Evolutionary conservation across 805 yeast species (phyloP).

Genomic region (Candida golubevii): DNA sequence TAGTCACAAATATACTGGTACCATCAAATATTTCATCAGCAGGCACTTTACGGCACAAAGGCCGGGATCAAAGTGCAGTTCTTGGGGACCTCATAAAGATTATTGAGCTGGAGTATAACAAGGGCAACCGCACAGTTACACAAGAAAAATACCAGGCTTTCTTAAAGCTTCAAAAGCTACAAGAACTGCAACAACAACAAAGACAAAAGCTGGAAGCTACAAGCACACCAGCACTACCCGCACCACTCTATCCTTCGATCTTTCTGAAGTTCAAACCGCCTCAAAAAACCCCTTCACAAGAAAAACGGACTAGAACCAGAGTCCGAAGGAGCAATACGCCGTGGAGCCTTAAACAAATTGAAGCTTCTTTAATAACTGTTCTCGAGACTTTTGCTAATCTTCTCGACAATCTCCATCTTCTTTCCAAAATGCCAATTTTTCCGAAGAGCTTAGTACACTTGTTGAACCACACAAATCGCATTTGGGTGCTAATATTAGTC

Average conservation of each 20-base stretch:
- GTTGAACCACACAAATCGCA: slow-evolving; percentile 39
- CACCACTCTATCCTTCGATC: slow-evolving; percentile 32
- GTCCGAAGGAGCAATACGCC: neutral
- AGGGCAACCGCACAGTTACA: slow-evolving; percentile 36
- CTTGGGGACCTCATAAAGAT: slow-evolving; percentile 15
- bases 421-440: slow-evolving; percentile 41
- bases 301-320: neutral
- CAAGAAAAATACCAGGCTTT: slow-evolving; percentile 33
- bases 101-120: slow-evolving; percentile 35
- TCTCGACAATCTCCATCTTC: slow-evolving; percentile 39
- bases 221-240: slow-evolving; percentile 22
- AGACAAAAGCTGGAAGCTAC: neutral
- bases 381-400: slow-evolving; percentile 37
- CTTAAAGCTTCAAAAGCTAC: slow-evolving; percentile 22
- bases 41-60: neutral
- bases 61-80: slow-evolving; percentile 3
- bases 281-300: neutral
- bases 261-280: slow-evolving; percentile 29
- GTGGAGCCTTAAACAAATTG: slow-evolving; percentile 31
- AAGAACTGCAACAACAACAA: slow-evolving; percentile 5
- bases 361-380: slow-evolving; percentile 24
- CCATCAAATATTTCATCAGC: neutral
- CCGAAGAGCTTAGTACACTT: slow-evolving; percentile 29
- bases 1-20: neutral
- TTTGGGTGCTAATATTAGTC: slow-evolving; percentile 39